Conservation (phyloP, 495 filamentous ascomycete species). For the Trichoderma reesei region DNA sequence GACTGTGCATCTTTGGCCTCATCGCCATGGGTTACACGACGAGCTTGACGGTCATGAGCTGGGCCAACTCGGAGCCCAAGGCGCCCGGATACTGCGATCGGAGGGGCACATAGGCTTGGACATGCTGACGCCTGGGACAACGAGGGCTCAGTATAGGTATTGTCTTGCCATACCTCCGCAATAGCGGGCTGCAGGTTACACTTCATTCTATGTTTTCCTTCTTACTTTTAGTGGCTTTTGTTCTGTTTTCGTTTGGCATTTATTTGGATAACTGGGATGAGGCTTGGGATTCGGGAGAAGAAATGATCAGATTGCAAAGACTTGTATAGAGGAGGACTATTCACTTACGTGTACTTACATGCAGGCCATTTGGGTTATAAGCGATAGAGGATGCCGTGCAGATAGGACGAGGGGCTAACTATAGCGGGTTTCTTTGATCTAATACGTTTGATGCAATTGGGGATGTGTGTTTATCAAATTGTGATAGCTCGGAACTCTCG, state of each 20-base stretch:
- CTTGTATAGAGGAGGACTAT: constrained; percentile 3
- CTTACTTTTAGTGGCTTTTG: not conserved
- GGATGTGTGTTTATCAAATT: too few species aligned
- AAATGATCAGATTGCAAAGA: not conserved
- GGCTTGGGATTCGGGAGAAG: constrained; percentile 13
- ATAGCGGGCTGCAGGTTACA: too few species aligned
- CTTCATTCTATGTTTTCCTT: too few species aligned
- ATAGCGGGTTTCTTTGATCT: not conserved
- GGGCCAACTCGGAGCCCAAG: constrained; percentile 44
- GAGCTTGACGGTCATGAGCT: constrained; percentile 68
- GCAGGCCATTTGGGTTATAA: not conserved
- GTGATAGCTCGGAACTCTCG: too few species aligned
- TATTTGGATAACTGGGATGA: constrained; percentile 5
- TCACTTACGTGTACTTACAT: not conserved
- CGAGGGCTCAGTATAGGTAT: not conserved
- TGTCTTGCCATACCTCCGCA: too few species aligned
- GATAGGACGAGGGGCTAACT: not conserved
- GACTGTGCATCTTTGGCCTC: constrained; percentile 69
- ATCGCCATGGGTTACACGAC: constrained; percentile 88
- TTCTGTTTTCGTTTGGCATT: not conserved
- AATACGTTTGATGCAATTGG: not conserved
- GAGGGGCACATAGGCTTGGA: constrained; percentile 10
- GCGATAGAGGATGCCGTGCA: not conserved
- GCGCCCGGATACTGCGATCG: constrained; percentile 42
- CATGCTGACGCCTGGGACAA: not conserved